Evolutionary conservation across 2,329 filamentous ascomycete species (phyloP).

Genomic region (Pyricularia pennisetigena): DNA sequence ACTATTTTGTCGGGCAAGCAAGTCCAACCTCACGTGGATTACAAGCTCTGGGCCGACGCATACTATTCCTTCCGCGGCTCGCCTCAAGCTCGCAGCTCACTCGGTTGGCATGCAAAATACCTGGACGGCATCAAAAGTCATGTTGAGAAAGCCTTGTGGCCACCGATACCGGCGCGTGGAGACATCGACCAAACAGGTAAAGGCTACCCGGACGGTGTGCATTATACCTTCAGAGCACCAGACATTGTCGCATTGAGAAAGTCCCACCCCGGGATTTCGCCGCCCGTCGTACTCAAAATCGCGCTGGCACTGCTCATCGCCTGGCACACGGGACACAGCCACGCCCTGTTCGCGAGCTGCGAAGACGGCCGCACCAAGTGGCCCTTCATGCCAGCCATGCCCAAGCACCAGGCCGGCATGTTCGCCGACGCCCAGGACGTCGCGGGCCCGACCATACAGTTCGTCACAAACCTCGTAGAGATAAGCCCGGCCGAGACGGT

Average conservation of each 20-base stretch:
- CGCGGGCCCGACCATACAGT: constrained; percentile 10
- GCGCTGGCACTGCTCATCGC: constrained; percentile 11
- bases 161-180: background rate
- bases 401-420: constrained; percentile 4
- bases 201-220: constrained; percentile 4
- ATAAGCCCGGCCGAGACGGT: constrained; percentile 6
- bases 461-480: constrained; percentile 9
- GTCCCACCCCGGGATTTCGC: constrained; percentile 5
- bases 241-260: constrained; percentile 8
- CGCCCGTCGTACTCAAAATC: constrained; percentile 9
- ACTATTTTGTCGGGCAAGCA: constrained; percentile 1
- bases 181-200: background rate
- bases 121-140: background rate
- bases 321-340: constrained; percentile 9
- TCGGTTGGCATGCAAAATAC: constrained; percentile 9
- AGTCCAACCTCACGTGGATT: constrained; percentile 10
- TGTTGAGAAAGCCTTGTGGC: background rate
- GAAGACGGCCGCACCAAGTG: constrained; percentile 10
- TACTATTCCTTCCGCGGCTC: constrained; percentile 9
- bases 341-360: constrained; percentile 11
- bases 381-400: constrained; percentile 8
- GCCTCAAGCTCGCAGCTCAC: constrained; percentile 7
- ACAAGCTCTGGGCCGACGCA: constrained; percentile 11
- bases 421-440: constrained; percentile 11
- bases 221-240: constrained; percentile 8